Evolutionary conservation across 148 eudicot species (phyloP).

Genomic region (Selenicereus undatus): DNA sequence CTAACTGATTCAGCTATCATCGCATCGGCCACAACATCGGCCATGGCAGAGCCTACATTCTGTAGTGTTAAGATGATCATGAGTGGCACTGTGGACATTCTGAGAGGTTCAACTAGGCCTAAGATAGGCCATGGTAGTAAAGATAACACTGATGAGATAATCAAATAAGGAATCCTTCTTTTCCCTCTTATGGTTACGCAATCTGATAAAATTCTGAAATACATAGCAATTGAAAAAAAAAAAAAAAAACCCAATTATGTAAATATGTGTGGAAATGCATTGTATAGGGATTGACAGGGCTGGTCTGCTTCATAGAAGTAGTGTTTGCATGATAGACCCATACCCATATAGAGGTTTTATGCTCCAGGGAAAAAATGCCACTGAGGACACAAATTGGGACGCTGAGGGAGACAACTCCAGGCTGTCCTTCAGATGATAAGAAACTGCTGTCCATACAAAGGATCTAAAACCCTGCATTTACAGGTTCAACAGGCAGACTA

Average conservation of each 20-base stretch:
- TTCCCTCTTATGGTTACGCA: conserved; percentile 83
- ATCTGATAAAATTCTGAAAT: conserved; percentile 83
- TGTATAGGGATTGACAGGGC: not conserved
- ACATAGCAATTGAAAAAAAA: conserved; percentile 13
- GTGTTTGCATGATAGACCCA: conserved; percentile 16
- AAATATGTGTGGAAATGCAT: not conserved
- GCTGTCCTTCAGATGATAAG: conserved; percentile 83
- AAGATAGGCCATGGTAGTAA: conserved; percentile 76
- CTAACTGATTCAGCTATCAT: conserved; percentile 98
- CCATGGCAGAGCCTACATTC: conserved; percentile 96
- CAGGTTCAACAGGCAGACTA: conserved; percentile 14
- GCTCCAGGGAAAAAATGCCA: conserved; percentile 97
- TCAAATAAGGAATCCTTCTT: conserved; percentile 77
- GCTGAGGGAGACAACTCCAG: conserved; percentile 82
- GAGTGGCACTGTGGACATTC: conserved; percentile 51
- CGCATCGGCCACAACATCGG: conserved; percentile 98
- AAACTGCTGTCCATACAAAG: conserved; percentile 95
- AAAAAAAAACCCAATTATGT: conserved; percentile 3
- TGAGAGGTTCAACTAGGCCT: conserved; percentile 50
- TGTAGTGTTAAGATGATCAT: conserved; percentile 72
- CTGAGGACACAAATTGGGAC: conserved; percentile 79
- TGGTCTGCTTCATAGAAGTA: not conserved
- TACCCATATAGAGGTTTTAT: conserved; percentile 97
- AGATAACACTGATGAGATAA: conserved; percentile 74
- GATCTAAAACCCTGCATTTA: conserved; percentile 85